Conservation (phyloP, 805 yeast genomes). For the Lachancea mirantina region DNA sequence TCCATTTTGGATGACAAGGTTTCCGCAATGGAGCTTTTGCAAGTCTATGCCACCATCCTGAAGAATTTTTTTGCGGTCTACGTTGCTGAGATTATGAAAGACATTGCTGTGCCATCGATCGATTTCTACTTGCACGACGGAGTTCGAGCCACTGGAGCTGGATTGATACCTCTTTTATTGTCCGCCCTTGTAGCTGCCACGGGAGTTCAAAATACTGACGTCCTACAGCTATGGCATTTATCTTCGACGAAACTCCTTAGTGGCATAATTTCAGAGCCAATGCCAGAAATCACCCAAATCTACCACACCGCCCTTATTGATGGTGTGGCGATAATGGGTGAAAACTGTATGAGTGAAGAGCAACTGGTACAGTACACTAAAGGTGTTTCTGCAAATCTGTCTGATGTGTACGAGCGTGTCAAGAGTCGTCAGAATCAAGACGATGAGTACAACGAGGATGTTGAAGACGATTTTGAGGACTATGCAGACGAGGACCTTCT, state of each 20-base stretch:
- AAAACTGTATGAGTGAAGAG: conserved; percentile 45
- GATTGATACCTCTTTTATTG: conserved; percentile 71
- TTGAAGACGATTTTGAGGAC: conserved; percentile 77
- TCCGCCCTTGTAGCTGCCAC: conserved; percentile 49
- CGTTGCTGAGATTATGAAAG: conserved; percentile 68
- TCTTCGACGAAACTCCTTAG: conserved; percentile 61
- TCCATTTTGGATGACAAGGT: conserved; percentile 92
- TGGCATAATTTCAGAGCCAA: conserved; percentile 70
- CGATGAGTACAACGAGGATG: conserved; percentile 83
- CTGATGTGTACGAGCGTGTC: conserved; percentile 64
- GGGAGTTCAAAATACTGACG: conserved; percentile 47
- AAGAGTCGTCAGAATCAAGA: conserved; percentile 66
- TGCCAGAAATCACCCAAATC: conserved; percentile 71
- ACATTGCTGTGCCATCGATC: conserved; percentile 79
- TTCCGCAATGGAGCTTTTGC: conserved; percentile 79
- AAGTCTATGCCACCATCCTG: conserved; percentile 77
- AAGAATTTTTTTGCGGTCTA: conserved; percentile 78
- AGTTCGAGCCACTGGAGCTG: conserved; percentile 86
- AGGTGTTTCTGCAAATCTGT: conserved; percentile 52
- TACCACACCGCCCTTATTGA: conserved; percentile 67
- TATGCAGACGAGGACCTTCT: conserved; percentile 83
- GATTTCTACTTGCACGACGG: conserved; percentile 92
- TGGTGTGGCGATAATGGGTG: conserved; percentile 62
- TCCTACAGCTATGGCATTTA: conserved; percentile 63
- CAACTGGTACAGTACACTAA: conserved; percentile 52